A percentile compares a stretch with the other conserved stretches of the same genome.
Conservation (phyloP, 176 grass and related monocot genomes). For the Pontederia paniculata region DNA sequence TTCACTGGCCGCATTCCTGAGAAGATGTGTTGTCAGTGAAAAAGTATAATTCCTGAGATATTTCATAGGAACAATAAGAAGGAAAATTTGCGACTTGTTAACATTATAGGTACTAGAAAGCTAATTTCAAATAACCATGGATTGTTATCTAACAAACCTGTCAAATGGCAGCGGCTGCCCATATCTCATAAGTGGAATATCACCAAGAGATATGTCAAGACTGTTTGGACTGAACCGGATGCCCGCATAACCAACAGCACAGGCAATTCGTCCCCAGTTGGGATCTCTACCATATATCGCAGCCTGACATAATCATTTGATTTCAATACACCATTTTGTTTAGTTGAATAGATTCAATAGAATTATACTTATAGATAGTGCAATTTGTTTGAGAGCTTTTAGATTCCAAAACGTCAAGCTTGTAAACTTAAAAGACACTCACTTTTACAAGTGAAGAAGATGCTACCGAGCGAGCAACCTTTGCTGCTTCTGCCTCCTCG, state of each 20-base stretch:
- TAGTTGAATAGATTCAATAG: not conserved
- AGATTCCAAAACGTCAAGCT: not conserved
- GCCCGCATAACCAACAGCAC: constrained; percentile 81
- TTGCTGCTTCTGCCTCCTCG: constrained; percentile 71
- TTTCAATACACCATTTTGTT: constrained; percentile 5
- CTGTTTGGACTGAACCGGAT: constrained; percentile 52
- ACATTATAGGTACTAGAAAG: too few relatives aligned
- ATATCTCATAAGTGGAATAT: constrained; percentile 78
- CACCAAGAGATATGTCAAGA: constrained; percentile 79
- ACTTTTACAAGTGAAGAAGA: constrained; percentile 97
- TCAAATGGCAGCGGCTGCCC: constrained; percentile 87
- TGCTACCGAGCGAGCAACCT: constrained; percentile 78
- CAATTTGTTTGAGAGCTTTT: too few relatives aligned
- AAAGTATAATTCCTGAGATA: not conserved
- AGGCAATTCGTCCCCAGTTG: constrained; percentile 97
- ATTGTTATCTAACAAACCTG: constrained; percentile 42
- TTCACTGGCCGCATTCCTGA: constrained; percentile 55
- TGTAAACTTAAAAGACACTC: constrained; percentile 24
- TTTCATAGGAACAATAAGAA: not conserved
- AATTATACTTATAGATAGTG: too few relatives aligned
- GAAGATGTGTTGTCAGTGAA: constrained; percentile 9
- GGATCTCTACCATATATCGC: constrained; percentile 93
- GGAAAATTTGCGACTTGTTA: not conserved
- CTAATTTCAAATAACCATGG: too few relatives aligned
- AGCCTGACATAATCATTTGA: constrained; percentile 35